These are phyloP conservation scores for Neonectria magnoliae DNA, from an alignment of 2,329 filamentous ascomycete genomes.

Conservation along the genomic window DNA sequence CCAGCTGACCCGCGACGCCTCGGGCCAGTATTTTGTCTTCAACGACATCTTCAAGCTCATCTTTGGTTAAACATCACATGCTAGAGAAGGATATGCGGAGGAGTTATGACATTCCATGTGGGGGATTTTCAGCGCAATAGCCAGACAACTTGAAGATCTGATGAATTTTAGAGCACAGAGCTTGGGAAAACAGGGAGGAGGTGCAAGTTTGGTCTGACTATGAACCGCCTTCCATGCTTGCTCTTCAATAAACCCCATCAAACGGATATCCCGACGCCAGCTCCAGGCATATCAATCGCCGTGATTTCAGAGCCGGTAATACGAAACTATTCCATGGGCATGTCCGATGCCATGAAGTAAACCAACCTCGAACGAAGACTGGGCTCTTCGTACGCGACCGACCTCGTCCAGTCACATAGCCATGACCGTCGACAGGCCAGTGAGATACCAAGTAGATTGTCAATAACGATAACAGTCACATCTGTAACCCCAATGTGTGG, in stretches of 20 bases:
- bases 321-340: background rate
- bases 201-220: constrained; percentile 20
- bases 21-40: constrained; percentile 83
- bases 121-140: constrained; percentile 17
- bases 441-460: background rate
- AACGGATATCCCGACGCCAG: constrained; percentile 2
- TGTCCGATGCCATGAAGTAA: background rate
- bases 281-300: constrained; percentile 14
- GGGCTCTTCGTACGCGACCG: background rate
- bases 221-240: constrained; percentile 15
- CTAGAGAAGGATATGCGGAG: constrained; percentile 1
- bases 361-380: background rate
- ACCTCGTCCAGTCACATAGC: background rate
- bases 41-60: constrained; percentile 97
- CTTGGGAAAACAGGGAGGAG: constrained; percentile 9
- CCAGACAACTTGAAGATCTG: constrained; percentile 33
- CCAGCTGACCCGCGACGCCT: constrained; percentile 77
- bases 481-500: background rate
- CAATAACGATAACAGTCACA: background rate
- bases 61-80: constrained; percentile 62
- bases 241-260: background rate
- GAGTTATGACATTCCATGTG: constrained; percentile 25
- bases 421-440: background rate
- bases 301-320: constrained; percentile 11
- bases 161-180: constrained; percentile 36